Base-by-base conservation (phyloP, 257 asterid species). In the Solanum commersonii region DNA sequence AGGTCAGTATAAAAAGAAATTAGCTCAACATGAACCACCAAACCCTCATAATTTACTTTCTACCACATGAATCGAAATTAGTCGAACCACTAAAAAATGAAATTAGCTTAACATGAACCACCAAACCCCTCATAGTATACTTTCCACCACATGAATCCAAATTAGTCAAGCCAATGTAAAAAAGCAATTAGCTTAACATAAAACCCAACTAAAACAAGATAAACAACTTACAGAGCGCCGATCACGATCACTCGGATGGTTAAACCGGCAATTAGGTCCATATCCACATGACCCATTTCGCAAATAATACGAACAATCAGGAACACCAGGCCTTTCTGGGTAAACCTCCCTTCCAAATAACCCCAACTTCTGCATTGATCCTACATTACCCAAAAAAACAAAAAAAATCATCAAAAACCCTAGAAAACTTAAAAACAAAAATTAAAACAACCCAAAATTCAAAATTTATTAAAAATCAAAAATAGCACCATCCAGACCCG, bases 271-370 rank as follows among this genome's bases (percentile, higher is more conserved):
- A 91, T 93, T 95, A 88, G 90, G 91, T 83, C 95, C 99, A 85
- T 93, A 96, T 2, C 97, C 98, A 87, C 99, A 96, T 14, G 95
- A 79, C 90, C 99, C 98, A 86, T 97, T 95, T 59, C 98, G 90
- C 91, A 94, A 84, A 87, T 93, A 96, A 91, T 95, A 95, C 9
- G 93, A 92, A 85, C 99, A 96, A 87, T 95, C 96, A 83, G 95
- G 92, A 71, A 87, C 84, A 82, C 95, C 98, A 83, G 95, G 95
- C 86, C 95, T 91, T 83, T 95, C 98, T 89, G 98, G 98, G 93
- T 92, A 94, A 86, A 87, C 90, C 78, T 94, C 95, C 42, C 92
- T 72, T 25, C 92, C 95, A 94, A 94, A 92, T 65, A 92, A 78
- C 87, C 90, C 90, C 87, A 94, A 89, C 90, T 95, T 84, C 90